Percentiles rank a stretch among this genome's conserved stretches.
Conservation (phyloP, 345 rosid species). For the Eutrema yunnanense region DNA sequence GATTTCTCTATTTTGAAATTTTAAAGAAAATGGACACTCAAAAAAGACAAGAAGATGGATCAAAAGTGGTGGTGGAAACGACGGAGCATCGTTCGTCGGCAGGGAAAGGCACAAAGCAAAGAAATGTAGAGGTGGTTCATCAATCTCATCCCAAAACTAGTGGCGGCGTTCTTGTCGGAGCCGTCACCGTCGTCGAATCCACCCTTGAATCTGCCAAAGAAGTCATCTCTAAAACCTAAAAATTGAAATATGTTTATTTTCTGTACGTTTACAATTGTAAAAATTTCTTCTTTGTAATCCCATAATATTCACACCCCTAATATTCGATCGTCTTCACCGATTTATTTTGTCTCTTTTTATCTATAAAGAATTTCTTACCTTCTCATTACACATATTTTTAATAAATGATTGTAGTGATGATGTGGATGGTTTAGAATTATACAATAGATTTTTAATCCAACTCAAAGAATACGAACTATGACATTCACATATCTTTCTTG, state of each 20-base stretch:
- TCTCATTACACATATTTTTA: no score
- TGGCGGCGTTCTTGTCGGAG: slow-evolving; percentile 50
- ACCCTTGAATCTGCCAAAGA: slow-evolving; percentile 58
- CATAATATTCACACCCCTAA: no score
- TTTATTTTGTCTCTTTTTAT: background rate
- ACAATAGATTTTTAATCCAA: background rate
- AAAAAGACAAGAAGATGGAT: slow-evolving; percentile 31
- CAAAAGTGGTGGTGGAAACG: slow-evolving; percentile 37
- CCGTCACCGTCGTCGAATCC: slow-evolving; percentile 52
- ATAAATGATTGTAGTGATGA: no score
- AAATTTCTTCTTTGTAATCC: no score
- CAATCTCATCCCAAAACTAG: slow-evolving; percentile 40
- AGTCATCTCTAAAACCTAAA: slow-evolving; percentile 29
- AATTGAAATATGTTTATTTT: background rate
- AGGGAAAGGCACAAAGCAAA: slow-evolving; percentile 43
- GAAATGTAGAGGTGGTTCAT: slow-evolving; percentile 46
- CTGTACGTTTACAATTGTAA: no score
- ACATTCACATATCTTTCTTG: background rate
- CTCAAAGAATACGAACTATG: background rate
- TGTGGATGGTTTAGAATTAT: no score
- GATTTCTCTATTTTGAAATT: background rate
- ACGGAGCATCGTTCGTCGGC: slow-evolving; percentile 43
- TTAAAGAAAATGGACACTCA: slow-evolving; percentile 25
- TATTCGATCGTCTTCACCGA: no score
- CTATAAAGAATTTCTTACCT: background rate